Percentiles rank a stretch among this genome's conserved stretches.
phyloP scores from a whole-genome alignment of 495 filamentous ascomycete genomes.

The Umbilicaria muhlenbergii region DNA sequence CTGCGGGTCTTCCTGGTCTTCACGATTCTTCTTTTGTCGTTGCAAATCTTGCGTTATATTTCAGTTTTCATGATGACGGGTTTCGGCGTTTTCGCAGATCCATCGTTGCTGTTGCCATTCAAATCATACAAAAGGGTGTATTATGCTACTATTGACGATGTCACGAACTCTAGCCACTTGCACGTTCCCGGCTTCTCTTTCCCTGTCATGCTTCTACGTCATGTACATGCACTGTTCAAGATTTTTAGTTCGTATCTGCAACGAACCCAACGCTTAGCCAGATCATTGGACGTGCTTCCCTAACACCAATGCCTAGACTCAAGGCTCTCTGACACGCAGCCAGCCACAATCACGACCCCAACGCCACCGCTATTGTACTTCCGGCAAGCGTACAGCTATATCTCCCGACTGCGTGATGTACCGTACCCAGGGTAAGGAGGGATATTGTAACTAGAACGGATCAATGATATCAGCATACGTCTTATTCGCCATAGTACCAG shows the following conservation, averaged over 20 bases:
- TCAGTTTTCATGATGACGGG: neutral
- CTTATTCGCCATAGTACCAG: neutral
- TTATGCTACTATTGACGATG: neutral
- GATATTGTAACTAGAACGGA: conserved; percentile 67
- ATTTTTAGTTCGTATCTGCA: conserved; percentile 25
- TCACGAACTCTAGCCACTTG: conserved; percentile 19
- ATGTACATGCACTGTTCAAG: conserved; percentile 26
- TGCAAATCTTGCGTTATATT: neutral
- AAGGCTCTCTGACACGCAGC: neutral
- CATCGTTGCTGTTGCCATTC: neutral
- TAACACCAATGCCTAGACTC: neutral
- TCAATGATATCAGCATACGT: conserved; percentile 1
- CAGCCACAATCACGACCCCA: conserved; percentile 6
- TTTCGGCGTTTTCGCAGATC: neutral
- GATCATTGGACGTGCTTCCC: conserved; percentile 18
- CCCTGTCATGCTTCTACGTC: conserved; percentile 14
- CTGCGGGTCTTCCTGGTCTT: neutral
- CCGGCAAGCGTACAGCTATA: conserved; percentile 83
- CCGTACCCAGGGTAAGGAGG: conserved; percentile 93
- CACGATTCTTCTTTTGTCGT: neutral
- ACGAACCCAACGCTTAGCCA: conserved; percentile 13
- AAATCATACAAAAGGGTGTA: neutral
- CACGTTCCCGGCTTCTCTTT: conserved; percentile 24
- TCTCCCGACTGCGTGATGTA: conserved; percentile 97
- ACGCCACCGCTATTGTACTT: conserved; percentile 47